A percentile compares a stretch with the other conserved stretches of the same genome.
Conservation (phyloP, 2,329 filamentous ascomycete genomes). For the Phyllosticta citrichinensis region DNA sequence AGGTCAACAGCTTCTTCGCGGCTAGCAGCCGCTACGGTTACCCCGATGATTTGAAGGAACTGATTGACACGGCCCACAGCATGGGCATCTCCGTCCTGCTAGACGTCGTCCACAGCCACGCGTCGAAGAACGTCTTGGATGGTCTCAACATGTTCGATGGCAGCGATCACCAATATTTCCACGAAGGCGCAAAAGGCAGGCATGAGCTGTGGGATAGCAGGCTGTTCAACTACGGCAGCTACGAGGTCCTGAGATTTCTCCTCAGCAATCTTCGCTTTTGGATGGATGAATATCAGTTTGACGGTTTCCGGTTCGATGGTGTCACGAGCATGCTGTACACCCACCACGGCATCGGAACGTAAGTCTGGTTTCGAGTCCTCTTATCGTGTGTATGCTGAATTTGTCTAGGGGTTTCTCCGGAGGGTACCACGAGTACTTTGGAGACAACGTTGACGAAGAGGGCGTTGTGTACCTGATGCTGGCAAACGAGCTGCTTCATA, state of each 20-base stretch:
- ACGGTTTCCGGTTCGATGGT: conserved; percentile 95
- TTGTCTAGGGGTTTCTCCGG: conserved; percentile 75
- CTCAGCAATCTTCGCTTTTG: conserved; percentile 94
- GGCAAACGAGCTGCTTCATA: conserved; percentile 90
- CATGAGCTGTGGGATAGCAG: conserved; percentile 96
- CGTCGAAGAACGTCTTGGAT: conserved; percentile 93
- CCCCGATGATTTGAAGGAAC: conserved; percentile 90
- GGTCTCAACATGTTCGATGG: conserved; percentile 95
- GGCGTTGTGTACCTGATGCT: conserved; percentile 92
- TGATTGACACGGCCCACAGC: conserved; percentile 88
- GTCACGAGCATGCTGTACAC: conserved; percentile 97
- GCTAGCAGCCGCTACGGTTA: conserved; percentile 90
- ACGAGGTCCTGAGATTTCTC: conserved; percentile 92
- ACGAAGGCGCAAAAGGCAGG: conserved; percentile 69
- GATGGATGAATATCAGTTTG: conserved; percentile 98
- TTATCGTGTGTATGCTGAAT: conserved; percentile 15
- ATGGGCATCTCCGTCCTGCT: conserved; percentile 85
- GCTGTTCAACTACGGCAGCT: conserved; percentile 91
- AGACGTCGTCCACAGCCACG: conserved; percentile 95
- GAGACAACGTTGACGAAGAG: conserved; percentile 78
- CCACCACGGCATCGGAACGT: conserved; percentile 96
- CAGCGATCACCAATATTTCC: conserved; percentile 92
- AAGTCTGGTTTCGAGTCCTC: conserved; percentile 32
- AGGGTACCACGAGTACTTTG: conserved; percentile 97
- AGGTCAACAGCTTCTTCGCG: conserved; percentile 98